Base-by-base conservation (phyloP, 2,329 filamentous ascomycete species). In the Aciculosporium take region DNA sequence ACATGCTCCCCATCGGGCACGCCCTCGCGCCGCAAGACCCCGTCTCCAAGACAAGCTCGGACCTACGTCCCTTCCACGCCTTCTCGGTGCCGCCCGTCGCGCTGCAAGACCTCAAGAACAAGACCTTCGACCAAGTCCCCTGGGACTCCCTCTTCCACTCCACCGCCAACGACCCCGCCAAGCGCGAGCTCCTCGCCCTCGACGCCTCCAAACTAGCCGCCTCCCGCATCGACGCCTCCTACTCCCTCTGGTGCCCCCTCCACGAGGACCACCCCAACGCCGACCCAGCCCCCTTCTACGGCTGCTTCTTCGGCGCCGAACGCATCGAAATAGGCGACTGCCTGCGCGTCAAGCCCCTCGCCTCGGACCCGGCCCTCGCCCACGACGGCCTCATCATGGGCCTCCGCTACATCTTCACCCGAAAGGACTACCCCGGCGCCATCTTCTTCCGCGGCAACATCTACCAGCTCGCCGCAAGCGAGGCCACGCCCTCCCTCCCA, bases 141-240 rank as follows among this genome's bases (percentile, higher is more conserved):
- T 72, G 69, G 69, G 56, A 63, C 6, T 48, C 48, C 3, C 47
- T 64, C 31, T 56, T 68, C 34, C 54, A 51, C 17, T 46, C 49
- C 18, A 51, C 56, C 3, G 52, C 53, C 3, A 54, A 54, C 15
- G 62, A 67, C 37, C 49, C 52, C 0, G 51, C 58, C n/a, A 60
- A 59, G 44, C 57, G 61, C 15, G 65, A 69, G 35, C 49, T 62
- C 8, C 50, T 71, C 7, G 57, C 59, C 2, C 59, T 72, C 3
- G 69, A 72, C 44, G 68, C 68, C 0, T 71, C 68, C 4, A 72
- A 72, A 49, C 58, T 72, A 50, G 69, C 65, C 1, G 69, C 67
- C 4, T 59, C 59, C 15, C 67, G 65, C 43, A 62, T 71, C 23
- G 68, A 71, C 44, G 61, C 63, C 41, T 68, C 66, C 2, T 70